Evolutionary conservation across 352 stramenopile species (phyloP), one percentile per base, ranked within the genome.

Genomic region (Globisporangium mamillatum): DNA sequence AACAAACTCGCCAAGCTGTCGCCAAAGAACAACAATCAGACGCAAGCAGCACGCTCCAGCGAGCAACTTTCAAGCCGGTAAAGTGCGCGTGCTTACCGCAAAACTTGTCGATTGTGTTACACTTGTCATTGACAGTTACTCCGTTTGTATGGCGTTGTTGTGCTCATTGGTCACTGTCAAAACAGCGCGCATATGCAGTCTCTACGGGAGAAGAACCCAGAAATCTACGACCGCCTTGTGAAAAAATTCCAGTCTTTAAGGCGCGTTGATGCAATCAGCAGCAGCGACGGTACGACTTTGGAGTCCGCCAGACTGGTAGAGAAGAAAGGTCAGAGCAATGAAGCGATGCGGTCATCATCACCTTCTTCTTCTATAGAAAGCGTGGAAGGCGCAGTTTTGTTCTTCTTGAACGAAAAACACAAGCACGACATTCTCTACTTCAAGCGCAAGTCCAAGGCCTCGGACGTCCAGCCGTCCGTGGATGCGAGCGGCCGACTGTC

Each of bases 371-470:
- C 55, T 18, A 36, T 61, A 5, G 56, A 61, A n/a, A 61, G 20
- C 32, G 56, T 66, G 29, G 85, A 93, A 68, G 83, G 91, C 32
- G 82, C 85, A 0, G 80, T 93, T 12, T 44, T 93, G 38, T 89
- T 88, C 57, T 93, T 93, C 52, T 55, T 93, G 63, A 68, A 79
- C 22, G 78, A 85, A 50, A 93, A 90, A 63, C 82, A 91, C 71
- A 80, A 73, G n/a, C 77, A 75, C 57, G 82, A 93, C 55, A 67
- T 93, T 9, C 65, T 91, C n/a, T 91, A 91, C 59, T 91, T 91
- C 56, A 78, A 79, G 63, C 73, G 64, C 41, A 81, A 77, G 20
- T 52, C 52, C 44, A 68, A 34, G 25, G 6, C 22, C 44, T 60
- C 3, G 46, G 62, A 9, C 61, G 57, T 48, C 44, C 20, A 56